Conservation (phyloP, 176 grass and related monocot species). For the Tillandsia leiboldiana region DNA sequence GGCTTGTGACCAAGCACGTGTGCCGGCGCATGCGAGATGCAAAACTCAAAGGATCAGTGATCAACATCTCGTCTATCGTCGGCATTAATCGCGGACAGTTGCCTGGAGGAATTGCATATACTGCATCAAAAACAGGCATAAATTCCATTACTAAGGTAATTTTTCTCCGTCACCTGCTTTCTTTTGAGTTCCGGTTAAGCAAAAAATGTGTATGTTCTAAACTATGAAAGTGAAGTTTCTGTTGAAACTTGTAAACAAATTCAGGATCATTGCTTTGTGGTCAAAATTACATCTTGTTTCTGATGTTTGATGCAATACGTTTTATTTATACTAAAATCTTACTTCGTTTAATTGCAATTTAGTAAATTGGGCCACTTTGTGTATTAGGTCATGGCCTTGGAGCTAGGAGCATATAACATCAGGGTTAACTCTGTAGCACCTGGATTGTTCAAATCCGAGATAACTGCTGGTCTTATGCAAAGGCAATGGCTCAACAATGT, state of each 20-base stretch:
- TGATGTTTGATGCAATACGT: too few species aligned
- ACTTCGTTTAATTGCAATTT: neutral
- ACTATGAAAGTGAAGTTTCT: neutral
- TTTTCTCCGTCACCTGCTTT: neutral
- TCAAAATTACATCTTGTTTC: too few species aligned
- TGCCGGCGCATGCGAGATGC: conserved; percentile 52
- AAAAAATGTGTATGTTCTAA: neutral
- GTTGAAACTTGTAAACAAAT: too few species aligned
- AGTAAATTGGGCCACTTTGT: neutral
- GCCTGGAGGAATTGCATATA: conserved; percentile 55
- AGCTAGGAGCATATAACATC: conserved; percentile 59
- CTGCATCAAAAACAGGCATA: conserved; percentile 54
- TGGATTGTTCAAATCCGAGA: conserved; percentile 79
- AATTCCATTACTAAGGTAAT: conserved; percentile 62
- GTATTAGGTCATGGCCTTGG: conserved; percentile 72
- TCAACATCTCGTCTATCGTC: conserved; percentile 67
- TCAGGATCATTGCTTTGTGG: too few species aligned
- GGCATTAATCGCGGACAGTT: conserved; percentile 51
- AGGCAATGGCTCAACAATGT: conserved; percentile 62
- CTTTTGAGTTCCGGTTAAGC: neutral
- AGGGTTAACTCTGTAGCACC: conserved; percentile 71
- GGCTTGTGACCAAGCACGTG: conserved; percentile 74
- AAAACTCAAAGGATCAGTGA: conserved; percentile 55
- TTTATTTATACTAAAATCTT: neutral
- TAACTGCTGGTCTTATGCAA: conserved; percentile 50